Evolutionary conservation across 306 rosid genomes (phyloP).

Genomic region (Datisca glomerata): DNA sequence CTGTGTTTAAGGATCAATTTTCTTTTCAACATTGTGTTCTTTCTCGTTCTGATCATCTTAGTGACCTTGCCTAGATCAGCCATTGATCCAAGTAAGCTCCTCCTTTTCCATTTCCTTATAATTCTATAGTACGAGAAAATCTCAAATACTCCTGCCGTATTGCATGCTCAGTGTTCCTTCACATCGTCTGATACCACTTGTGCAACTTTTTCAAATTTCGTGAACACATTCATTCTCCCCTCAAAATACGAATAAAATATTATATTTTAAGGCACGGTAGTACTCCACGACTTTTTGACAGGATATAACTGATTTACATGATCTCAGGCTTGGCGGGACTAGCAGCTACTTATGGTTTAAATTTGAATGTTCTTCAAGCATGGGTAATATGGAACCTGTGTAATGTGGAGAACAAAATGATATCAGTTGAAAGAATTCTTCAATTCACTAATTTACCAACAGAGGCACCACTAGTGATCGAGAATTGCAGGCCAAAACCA

Average conservation of each 20-base stretch:
- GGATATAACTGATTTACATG: constrained; percentile 5
- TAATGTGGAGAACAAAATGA: constrained; percentile 90
- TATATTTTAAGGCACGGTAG: too few relatives aligned
- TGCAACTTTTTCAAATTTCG: too few relatives aligned
- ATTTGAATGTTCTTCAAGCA: constrained; percentile 68
- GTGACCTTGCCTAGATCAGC: constrained; percentile 61
- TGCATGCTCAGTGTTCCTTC: too few relatives aligned
- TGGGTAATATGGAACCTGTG: constrained; percentile 92
- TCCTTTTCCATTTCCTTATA: constrained; percentile 1
- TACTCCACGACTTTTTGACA: too few relatives aligned
- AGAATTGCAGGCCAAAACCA: constrained; percentile 42
- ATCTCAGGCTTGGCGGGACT: constrained; percentile 74
- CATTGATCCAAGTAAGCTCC: constrained; percentile 58
- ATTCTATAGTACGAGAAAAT: too few relatives aligned
- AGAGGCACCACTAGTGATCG: constrained; percentile 53
- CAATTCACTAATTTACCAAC: constrained; percentile 54
- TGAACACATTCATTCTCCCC: too few relatives aligned
- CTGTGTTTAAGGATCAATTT: constrained; percentile 63
- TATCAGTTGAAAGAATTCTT: constrained; percentile 75
- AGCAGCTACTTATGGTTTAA: constrained; percentile 72
- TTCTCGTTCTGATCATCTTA: constrained; percentile 47
- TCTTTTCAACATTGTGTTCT: constrained; percentile 61
- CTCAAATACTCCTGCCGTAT: background rate
- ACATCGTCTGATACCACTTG: too few relatives aligned
- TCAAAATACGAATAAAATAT: too few relatives aligned